These are phyloP conservation scores for Sisymbrium altissimum DNA, from an alignment of 345 rosid genomes.

Conservation along the genomic window DNA sequence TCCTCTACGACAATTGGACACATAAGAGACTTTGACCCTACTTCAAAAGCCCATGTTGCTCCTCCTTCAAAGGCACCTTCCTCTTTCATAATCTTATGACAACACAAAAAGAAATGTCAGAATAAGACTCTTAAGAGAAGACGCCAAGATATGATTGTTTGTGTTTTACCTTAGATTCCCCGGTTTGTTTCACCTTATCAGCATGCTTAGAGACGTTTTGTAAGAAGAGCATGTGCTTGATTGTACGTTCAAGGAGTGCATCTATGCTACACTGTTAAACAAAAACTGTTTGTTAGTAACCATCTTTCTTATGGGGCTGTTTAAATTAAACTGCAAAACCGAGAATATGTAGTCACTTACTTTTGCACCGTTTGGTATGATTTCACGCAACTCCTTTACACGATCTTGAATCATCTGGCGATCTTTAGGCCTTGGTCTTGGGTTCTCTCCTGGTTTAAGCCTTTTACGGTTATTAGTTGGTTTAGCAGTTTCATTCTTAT, in stretches of 20 bases:
- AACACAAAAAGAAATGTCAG: background rate
- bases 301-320: background rate
- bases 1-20: constrained; percentile 98
- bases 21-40: constrained; percentile 78
- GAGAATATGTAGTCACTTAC: constrained; percentile 42
- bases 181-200: constrained; percentile 80
- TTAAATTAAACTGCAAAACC: background rate
- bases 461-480: constrained; percentile 63
- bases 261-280: constrained; percentile 94
- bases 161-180: constrained; percentile 68
- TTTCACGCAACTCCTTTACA: constrained; percentile 94
- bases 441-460: constrained; percentile 88
- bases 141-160: background rate
- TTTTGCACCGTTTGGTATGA: constrained; percentile 90
- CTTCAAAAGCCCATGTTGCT: constrained; percentile 98
- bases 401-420: constrained; percentile 99
- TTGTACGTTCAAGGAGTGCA: constrained; percentile 86
- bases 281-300: background rate
- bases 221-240: constrained; percentile 99
- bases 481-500: constrained; percentile 52
- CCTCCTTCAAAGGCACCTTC: constrained; percentile 61
- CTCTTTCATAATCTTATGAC: constrained; percentile 52
- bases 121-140: background rate
- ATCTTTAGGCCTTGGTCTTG: constrained; percentile 97
- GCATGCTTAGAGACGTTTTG: constrained; percentile 94